Conservation (phyloP, 106 monocot species). For the Phalaenopsis aphrodite region DNA sequence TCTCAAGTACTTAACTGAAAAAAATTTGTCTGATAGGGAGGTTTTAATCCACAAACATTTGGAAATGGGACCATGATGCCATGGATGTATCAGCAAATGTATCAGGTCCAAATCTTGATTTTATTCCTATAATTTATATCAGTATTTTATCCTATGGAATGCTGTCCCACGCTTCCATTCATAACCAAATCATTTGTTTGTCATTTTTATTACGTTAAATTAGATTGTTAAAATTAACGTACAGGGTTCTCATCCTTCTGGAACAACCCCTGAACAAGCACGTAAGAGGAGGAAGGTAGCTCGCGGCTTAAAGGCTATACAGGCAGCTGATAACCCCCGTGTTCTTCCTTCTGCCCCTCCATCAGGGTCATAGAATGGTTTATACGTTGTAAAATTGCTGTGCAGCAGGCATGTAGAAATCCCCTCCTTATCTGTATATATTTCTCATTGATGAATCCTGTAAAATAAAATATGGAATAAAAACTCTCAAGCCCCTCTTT, state of each 20-base stretch:
- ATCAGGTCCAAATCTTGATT: constrained; percentile 25
- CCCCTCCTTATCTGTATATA: neutral
- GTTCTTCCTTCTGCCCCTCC: neutral
- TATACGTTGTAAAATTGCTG: neutral
- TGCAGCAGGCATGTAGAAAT: neutral
- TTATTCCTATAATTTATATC: constrained; percentile 6
- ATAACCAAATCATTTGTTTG: too few relatives aligned
- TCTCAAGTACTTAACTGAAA: neutral
- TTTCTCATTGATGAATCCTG: too few relatives aligned
- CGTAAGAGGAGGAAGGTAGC: constrained; percentile 8
- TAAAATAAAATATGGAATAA: too few relatives aligned
- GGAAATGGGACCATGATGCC: constrained; percentile 50
- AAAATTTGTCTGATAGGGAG: constrained; percentile 25
- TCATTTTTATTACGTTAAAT: neutral
- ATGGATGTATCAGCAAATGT: constrained; percentile 45
- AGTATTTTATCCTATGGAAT: too few relatives aligned
- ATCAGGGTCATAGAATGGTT: neutral
- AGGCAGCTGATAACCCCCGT: neutral
- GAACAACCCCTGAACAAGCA: constrained; percentile 4
- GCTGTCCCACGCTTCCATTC: neutral
- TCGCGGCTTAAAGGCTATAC: constrained; percentile 5
- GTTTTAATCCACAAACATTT: constrained; percentile 43
- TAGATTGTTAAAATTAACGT: neutral
- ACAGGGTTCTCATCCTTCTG: too few relatives aligned
- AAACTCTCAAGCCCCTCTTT: neutral